Conservation (phyloP, 2,329 filamentous ascomycete species). For the Ascochyta koolunga region DNA sequence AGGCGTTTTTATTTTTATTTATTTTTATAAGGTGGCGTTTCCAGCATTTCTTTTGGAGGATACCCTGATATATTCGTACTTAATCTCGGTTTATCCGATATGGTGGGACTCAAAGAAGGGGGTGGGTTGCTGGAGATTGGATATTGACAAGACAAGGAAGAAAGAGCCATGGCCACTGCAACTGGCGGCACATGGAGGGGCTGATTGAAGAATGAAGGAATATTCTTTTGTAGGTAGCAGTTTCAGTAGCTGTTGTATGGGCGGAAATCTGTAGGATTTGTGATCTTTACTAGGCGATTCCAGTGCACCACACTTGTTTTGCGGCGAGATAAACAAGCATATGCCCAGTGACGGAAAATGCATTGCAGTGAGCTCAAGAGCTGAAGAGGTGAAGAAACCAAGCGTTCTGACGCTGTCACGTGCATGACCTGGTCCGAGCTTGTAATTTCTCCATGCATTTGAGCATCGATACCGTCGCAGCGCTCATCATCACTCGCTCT, state of each 20-base stretch:
- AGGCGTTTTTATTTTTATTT: neutral
- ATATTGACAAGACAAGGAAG: conserved; percentile 4
- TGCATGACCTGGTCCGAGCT: conserved; percentile 2
- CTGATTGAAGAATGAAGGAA: neutral
- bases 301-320: neutral
- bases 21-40: neutral
- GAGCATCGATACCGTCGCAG: conserved; percentile 3
- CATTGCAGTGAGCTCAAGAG: too few relatives aligned
- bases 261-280: conserved; percentile 17
- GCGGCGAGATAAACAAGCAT: neutral
- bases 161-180: too few relatives aligned
- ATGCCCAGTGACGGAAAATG: neutral
- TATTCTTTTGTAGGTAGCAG: neutral
- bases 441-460: conserved; percentile 27
- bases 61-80: conserved; percentile 28
- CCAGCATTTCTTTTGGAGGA: conserved; percentile 26
- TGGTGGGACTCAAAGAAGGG: conserved; percentile 2
- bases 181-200: neutral
- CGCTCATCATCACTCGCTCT: conserved; percentile 4
- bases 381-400: too few relatives aligned
- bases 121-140: too few relatives aligned
- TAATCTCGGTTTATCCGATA: neutral
- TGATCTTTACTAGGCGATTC: conserved; percentile 5
- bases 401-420: conserved; percentile 6
- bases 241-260: conserved; percentile 12